Evolutionary conservation across 2,329 filamentous ascomycete species (phyloP).

Genomic region (Penicillium thymicola): DNA sequence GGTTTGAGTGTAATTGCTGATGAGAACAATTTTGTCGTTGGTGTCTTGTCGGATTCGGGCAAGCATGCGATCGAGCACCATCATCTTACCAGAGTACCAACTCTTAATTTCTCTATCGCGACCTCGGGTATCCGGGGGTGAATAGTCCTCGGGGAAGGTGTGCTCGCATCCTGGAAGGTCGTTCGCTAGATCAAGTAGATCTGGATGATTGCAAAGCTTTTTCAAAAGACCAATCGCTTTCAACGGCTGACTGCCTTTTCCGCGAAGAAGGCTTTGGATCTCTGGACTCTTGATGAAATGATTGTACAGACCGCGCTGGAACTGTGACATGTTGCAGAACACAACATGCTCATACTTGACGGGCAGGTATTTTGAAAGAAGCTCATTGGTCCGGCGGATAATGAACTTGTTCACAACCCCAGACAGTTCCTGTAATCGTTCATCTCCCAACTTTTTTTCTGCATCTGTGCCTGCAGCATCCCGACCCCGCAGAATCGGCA

Average conservation of each 20-base stretch:
- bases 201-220: constrained; percentile 97
- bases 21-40: constrained; percentile 98
- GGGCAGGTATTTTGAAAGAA: constrained; percentile 93
- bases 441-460: constrained; percentile 78
- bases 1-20: constrained; percentile 97
- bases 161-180: constrained; percentile 86
- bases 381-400: constrained; percentile 95
- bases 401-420: constrained; percentile 95
- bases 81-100: constrained; percentile 98
- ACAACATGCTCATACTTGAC: constrained; percentile 99
- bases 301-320: constrained; percentile 91
- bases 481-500: constrained; percentile 86
- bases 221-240: constrained; percentile 97
- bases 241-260: constrained; percentile 91
- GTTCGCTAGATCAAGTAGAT: constrained; percentile 75
- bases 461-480: constrained; percentile 84
- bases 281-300: constrained; percentile 95
- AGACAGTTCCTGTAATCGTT: constrained; percentile 76
- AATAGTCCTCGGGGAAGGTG: constrained; percentile 79
- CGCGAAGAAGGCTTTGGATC: constrained; percentile 84
- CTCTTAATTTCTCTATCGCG: constrained; percentile 88
- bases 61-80: constrained; percentile 96
- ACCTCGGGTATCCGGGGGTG: constrained; percentile 81
- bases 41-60: constrained; percentile 92
- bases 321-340: constrained; percentile 90